phyloP scores from a whole-genome alignment of 225 moss, liverwort and hornwort genomes.

The Lunularia cruciata region DNA sequence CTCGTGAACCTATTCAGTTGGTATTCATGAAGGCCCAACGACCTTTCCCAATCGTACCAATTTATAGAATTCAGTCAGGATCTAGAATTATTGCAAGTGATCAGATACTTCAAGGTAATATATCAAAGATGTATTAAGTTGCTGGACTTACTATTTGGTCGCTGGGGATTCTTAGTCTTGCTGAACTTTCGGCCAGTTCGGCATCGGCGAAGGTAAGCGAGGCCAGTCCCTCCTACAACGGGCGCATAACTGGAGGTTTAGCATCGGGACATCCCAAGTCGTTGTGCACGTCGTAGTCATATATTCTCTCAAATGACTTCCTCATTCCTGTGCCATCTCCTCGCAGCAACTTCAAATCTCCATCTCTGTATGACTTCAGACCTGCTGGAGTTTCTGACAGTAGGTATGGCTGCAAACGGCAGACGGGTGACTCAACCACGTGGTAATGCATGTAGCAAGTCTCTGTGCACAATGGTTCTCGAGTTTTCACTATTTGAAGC shows the following conservation, averaged over 20 bases:
- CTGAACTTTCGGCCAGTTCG: conserved; percentile 45
- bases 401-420: conserved; percentile 42
- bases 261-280: conserved; percentile 50
- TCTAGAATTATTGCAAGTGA: too few relatives aligned
- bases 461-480: not conserved
- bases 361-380: conserved; percentile 37
- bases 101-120: too few relatives aligned
- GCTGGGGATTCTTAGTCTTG: too few relatives aligned
- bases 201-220: conserved; percentile 49
- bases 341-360: conserved; percentile 40
- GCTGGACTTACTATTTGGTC: too few relatives aligned
- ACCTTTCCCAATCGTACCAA: too few relatives aligned
- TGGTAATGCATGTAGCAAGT: not conserved
- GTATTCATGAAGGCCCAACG: too few relatives aligned
- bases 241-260: conserved; percentile 19
- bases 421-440: not conserved
- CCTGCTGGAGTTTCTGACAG: conserved; percentile 50
- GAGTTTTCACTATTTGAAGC: not conserved
- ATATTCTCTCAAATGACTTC: conserved; percentile 48
- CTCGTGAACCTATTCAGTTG: too few relatives aligned
- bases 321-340: conserved; percentile 49
- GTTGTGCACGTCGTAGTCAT: conserved; percentile 51
- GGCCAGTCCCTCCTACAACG: conserved; percentile 49
- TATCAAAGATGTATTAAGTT: too few relatives aligned
- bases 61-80: too few relatives aligned